Percentiles rank a stretch among this genome's conserved stretches.
These are phyloP conservation scores for Botryotinia globosa DNA, from an alignment of 2,329 filamentous ascomycete genomes.

Conservation along the genomic window DNA sequence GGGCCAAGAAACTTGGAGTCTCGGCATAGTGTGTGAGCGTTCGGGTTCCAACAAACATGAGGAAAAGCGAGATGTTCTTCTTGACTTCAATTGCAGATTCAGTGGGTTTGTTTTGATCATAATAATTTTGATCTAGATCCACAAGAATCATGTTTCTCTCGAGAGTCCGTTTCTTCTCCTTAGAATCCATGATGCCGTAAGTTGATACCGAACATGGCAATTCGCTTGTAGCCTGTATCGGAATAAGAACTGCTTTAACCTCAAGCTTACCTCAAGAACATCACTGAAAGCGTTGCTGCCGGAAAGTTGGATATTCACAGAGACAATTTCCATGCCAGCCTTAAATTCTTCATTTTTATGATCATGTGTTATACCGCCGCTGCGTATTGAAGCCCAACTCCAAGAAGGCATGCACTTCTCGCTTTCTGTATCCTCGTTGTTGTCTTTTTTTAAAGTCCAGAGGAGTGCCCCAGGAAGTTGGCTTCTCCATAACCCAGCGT, in stretches of 20 bases:
- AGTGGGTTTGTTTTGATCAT: not conserved
- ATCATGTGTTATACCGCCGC: not conserved
- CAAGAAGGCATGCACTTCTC: not conserved
- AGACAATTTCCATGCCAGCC: not conserved
- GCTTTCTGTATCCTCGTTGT: fast-evolving
- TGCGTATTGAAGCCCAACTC: not conserved
- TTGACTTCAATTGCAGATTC: not conserved
- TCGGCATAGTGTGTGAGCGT: not conserved
- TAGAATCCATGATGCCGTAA: fast-evolving
- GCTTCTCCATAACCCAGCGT: not conserved
- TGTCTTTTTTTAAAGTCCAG: not conserved
- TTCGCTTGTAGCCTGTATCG: fast-evolving
- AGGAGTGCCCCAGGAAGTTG: not conserved
- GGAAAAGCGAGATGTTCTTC: not conserved
- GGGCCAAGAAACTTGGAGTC: not conserved
- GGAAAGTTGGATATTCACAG: not conserved
- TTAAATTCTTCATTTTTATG: not conserved
- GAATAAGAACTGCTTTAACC: not conserved
- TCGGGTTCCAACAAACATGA: not conserved
- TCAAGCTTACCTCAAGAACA: not conserved
- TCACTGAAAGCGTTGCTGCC: not conserved
- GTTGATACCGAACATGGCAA: not conserved
- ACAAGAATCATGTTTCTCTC: fast-evolving
- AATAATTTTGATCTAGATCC: not conserved
- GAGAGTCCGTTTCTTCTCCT: not conserved